Base-by-base conservation (phyloP, 306 rosid genomes). In the Pyrus pyrifolia region DNA sequence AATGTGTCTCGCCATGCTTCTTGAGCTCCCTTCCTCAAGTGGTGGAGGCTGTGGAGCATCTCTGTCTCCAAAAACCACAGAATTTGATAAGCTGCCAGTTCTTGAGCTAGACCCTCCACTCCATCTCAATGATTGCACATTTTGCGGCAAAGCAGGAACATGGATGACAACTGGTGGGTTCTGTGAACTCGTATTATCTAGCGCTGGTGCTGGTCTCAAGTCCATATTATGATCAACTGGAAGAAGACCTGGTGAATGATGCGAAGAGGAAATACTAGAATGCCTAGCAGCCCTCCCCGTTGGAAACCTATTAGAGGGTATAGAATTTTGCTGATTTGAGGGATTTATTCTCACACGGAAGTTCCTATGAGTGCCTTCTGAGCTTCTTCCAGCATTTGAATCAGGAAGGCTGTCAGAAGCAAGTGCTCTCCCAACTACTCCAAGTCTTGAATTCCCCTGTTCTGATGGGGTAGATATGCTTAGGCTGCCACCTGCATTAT, bases 301-400 rank as follows among this genome's bases (percentile, higher is more conserved):
- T 8, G 90, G 73, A 78, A 83, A 78, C 70, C 85, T 68, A 63
- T 83, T 6, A 53, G 89, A 87, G 60, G 86, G 53, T 76, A 77
- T 10, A 38, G 88, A 73, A 80, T 69, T 85, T 67, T 72, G 97
- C 74, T 88, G 96, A 71, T 74, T 91, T 44, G 96, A 80, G 19
- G 97, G 84, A 74, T 80, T 87, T 73, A 83, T 42, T 86, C 99
- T 87, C 78, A 85, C 55, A 70, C 98, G 96, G 76, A 88, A 75
- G 84, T 91, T 96, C 78, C 99, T 86, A 0, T 78, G 93, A 75
- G 88, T 80, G 83, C 81, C 78, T 74, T 87, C 89, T 8, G 86
- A 75, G 80, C 76, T 82, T 79, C 89, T 88, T 5, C 78, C 80
- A 65, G 68, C 87, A 82, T 80, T 83, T 53, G 91, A 77, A 74